Base-by-base conservation (phyloP, 177 flowering plant species). In the Vitis hybrid region DNA sequence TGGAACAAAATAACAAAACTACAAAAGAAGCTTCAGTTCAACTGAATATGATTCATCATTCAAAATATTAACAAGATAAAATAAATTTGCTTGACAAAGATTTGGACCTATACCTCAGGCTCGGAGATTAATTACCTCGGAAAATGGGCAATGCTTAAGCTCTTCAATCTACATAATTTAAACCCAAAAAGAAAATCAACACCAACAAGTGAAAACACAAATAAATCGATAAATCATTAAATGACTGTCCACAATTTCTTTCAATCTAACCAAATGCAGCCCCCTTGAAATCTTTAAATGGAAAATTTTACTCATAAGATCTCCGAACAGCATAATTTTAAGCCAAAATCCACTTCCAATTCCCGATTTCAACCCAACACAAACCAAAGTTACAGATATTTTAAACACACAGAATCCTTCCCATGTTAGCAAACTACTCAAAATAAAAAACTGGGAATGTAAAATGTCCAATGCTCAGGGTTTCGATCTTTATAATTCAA, bases 121-220 rank as follows among this genome's bases (percentile, higher is more conserved):
- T 39, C 45, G 5, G 50, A 72, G 49, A 52, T 19, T 20, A 52
- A 74, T 83, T 90, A 94, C 98, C 97, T 94, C 98, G 58, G 89
- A 88, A 81, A 84, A 89, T 18, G 92, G 91, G 33, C 81, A 83
- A 50, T 80, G 85, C 79, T 75, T 86, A 60, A 94, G 83, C 78
- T 94, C 99, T 66, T 91, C 94, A 79, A 92, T 83, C 99, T 94
- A 86, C 83, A 81, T 2, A 51, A 2, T 57, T 49, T 51, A 20
- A 39, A n/a, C 6, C 2, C n/a, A 50, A 45, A 55, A 22, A 72
- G 49, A 68, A 66, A 20, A 15, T 29, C 58, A 63, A 71, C 55
- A 22, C 10, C 52, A 61, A 16, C 2, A 45, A 67, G 16, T 16
- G 26, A 57, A 22, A 61, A 51, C 2, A 15, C 53, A 74, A 60